phyloP scores from a whole-genome alignment of 495 filamentous ascomycete genomes.

The Neurospora pannonica region DNA sequence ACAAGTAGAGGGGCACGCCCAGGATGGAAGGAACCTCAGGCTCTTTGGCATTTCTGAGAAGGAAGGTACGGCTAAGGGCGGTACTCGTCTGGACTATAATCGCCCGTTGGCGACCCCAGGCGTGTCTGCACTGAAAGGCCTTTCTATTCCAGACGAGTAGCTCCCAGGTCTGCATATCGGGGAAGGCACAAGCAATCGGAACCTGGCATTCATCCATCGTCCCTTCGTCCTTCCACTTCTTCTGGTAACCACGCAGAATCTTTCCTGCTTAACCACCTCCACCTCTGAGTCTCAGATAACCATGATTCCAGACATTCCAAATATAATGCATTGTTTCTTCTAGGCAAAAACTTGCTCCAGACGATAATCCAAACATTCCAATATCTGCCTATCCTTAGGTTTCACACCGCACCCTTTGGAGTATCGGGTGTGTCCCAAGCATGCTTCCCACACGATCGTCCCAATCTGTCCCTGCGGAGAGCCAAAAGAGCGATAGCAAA shows the following conservation, averaged over 20 bases:
- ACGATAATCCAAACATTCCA: not conserved
- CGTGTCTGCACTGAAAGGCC: too few relatives aligned
- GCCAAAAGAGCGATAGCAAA: not conserved
- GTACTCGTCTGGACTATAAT: not conserved
- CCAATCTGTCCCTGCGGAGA: not conserved
- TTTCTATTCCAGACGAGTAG: not conserved
- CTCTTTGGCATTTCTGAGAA: not conserved
- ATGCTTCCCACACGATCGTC: not conserved
- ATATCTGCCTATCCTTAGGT: not conserved
- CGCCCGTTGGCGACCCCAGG: too few relatives aligned
- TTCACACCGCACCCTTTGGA: not conserved
- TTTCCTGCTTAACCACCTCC: not conserved
- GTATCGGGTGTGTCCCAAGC: not conserved
- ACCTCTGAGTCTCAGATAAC: not conserved
- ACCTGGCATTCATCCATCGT: not conserved
- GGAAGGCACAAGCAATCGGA: not conserved
- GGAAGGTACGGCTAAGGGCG: not conserved
- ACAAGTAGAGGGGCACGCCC: not conserved
- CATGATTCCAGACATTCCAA: not conserved
- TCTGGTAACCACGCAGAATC: not conserved
- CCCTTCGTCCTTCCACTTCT: not conserved
- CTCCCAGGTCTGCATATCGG: not conserved
- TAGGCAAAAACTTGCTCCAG: not conserved
- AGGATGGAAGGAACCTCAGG: not conserved
- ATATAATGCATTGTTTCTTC: not conserved